Base-by-base conservation (phyloP, 2,329 filamentous ascomycete species). In the Lachnellula occidentalis region DNA sequence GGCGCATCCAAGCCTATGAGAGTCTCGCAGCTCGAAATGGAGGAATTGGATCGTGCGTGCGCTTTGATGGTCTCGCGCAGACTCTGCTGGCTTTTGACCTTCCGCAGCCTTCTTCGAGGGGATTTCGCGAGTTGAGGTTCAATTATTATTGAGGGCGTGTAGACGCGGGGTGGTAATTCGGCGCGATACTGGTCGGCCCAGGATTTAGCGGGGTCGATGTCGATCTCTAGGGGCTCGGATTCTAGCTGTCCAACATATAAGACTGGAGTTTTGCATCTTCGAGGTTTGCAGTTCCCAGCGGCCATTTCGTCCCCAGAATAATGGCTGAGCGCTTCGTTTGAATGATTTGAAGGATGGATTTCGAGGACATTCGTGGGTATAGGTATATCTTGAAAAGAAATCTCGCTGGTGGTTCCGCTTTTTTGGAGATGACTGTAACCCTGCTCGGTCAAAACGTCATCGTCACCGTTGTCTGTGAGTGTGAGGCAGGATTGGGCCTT, bases 51-150 rank as follows among this genome's bases (percentile, higher is more conserved):
- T 45, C 48, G 42, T 41, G 49, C 51, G 15, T 65, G 60, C 21
- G 58, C 55, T 43, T 59, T 61, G 19, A 63, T 57, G 1, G 65
- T 42, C 47, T 64, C 64, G 31, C 66, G 56, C 34, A 67, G 56
- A 59, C 61, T 63, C 6, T 60, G 43, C 46, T 67, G 66, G 11
- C 61, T 65, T 55, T 67, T 66, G 41, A 67, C 61, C 50, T 66
- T 67, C 17, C 66, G 53, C 5, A 67, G 50, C 45, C 41, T 57
- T 53, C 41, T 56, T 50, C 22, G 45, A 3, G 36, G 42, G 19
- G 56, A 53, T 11, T 41, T 56, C 14, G 50, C 27, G 2, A 55
- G 17, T n/a, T 48, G 27, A 15, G 54, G 47, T 15, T 24, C 47
- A 31, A 36, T 19, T n/a, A n/a, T n/a, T n/a, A n/a, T n/a, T 27